These are phyloP conservation scores for Groenewaldozyma auringiensis DNA, from an alignment of 1,139 yeast species.

Conservation along the genomic window DNA sequence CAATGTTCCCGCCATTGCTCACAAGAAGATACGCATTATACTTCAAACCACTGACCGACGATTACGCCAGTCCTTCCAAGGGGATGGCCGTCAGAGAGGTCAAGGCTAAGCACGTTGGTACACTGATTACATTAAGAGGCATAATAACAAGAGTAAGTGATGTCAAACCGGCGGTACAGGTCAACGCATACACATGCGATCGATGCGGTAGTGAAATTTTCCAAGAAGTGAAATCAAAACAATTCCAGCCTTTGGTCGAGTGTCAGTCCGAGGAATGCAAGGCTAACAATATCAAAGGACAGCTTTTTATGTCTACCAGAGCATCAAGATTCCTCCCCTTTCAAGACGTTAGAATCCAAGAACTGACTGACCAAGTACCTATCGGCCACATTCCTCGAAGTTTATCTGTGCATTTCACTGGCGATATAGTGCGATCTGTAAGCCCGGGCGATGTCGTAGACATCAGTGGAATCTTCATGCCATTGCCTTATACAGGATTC, in stretches of 20 bases:
- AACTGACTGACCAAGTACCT: constrained; percentile 92
- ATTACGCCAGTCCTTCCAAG: constrained; percentile 22
- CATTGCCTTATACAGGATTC: constrained; percentile 93
- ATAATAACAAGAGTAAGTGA: constrained; percentile 94
- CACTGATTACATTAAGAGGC: constrained; percentile 83
- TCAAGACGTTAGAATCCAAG: constrained; percentile 94
- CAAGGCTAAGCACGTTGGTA: constrained; percentile 77
- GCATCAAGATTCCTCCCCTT: constrained; percentile 93
- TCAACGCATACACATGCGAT: constrained; percentile 95
- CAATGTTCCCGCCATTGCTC: constrained; percentile 71
- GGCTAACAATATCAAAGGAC: constrained; percentile 77
- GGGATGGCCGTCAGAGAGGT: constrained; percentile 80
- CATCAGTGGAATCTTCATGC: constrained; percentile 84
- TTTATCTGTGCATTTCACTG: constrained; percentile 76
- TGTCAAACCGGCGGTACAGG: constrained; percentile 86
- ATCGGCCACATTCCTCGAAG: constrained; percentile 96
- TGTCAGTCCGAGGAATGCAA: constrained; percentile 79
- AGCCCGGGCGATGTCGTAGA: constrained; percentile 96
- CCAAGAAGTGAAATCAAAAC: constrained; percentile 82
- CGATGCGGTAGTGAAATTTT: constrained; percentile 95
- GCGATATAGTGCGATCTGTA: constrained; percentile 77
- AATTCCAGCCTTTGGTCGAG: constrained; percentile 77
- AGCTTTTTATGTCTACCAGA: constrained; percentile 84
- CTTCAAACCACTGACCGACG: constrained; percentile 65
- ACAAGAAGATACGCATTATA: constrained; percentile 82